These are phyloP conservation scores for Collybia mongolica DNA, from an alignment of 768 basidiomycete genomes.

Conservation along the genomic window DNA sequence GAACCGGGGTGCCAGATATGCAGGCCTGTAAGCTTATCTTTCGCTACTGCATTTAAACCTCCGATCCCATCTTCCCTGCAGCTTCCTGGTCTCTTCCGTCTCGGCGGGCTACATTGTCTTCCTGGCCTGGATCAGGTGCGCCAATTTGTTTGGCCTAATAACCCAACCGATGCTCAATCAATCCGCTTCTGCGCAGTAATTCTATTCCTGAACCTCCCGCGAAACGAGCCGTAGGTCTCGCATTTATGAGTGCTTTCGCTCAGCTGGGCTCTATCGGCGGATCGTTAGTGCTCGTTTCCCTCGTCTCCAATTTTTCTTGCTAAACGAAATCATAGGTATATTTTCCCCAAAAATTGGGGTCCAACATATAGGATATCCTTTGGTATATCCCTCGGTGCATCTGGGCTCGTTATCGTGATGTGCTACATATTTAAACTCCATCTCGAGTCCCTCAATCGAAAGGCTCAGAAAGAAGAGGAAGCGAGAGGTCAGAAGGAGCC, in stretches of 20 bases:
- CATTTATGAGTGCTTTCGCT: constrained; percentile 64
- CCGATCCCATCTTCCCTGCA: background rate
- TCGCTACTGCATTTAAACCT: background rate
- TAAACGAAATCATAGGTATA: constrained; percentile 30
- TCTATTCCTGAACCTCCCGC: constrained; percentile 58
- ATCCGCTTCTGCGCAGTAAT: constrained; percentile 8
- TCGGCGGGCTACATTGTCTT: constrained; percentile 48
- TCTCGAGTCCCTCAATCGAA: constrained; percentile 5
- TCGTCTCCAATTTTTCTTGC: background rate
- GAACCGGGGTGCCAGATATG: constrained; percentile 48
- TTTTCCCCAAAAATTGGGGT: constrained; percentile 43
- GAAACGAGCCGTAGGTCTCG: constrained; percentile 68
- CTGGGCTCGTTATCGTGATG: constrained; percentile 8
- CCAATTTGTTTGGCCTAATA: no score
- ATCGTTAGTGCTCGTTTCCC: constrained; percentile 36
- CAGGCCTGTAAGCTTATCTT: constrained; percentile 42
- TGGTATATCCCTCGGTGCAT: constrained; percentile 7
- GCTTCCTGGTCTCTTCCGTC: constrained; percentile 26
- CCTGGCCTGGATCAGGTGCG: constrained; percentile 19
- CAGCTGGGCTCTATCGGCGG: constrained; percentile 56
- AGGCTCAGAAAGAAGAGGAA: constrained; percentile 7
- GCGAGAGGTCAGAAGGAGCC: constrained; percentile 5
- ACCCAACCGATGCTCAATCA: background rate
- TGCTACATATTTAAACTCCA: constrained; percentile 6
- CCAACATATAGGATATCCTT: constrained; percentile 8